These are phyloP conservation scores for Metschnikowia similis DNA, from an alignment of 805 yeast species.

Conservation along the genomic window DNA sequence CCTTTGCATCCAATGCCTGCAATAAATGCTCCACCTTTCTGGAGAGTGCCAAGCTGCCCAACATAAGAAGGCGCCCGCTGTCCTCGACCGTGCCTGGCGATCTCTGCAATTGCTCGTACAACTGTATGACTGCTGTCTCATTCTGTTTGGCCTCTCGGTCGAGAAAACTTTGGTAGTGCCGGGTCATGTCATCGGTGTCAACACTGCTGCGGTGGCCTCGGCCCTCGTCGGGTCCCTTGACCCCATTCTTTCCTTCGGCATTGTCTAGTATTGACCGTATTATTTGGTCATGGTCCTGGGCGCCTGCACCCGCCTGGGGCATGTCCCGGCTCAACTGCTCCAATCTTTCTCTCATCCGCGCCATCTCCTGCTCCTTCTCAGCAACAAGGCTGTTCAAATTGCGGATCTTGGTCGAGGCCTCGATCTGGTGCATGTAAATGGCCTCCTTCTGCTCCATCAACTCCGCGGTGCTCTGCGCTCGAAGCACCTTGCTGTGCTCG, in stretches of 20 bases:
- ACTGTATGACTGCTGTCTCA: background rate
- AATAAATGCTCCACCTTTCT: background rate
- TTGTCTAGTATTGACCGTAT: background rate
- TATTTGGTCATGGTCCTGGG: background rate
- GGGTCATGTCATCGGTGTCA: too few relatives aligned
- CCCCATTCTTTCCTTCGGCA: background rate
- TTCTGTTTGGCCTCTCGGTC: background rate
- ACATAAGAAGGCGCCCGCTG: background rate
- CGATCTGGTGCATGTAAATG: background rate
- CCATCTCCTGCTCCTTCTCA: conserved; percentile 1
- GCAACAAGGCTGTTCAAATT: background rate
- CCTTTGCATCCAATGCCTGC: conserved; percentile 1
- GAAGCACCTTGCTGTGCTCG: background rate
- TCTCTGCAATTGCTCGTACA: conserved; percentile 2
- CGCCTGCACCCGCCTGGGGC: background rate
- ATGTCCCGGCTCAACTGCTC: background rate
- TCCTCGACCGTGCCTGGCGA: background rate
- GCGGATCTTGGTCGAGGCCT: background rate
- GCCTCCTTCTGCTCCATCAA: conserved; percentile 1
- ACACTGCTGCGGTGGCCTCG: background rate
- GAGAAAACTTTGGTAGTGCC: background rate
- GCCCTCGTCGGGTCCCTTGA: background rate
- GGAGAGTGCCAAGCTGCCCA: background rate
- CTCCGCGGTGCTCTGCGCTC: conserved; percentile 1
- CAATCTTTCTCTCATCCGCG: background rate